A percentile compares a stretch with the other conserved stretches of the same genome.
These are phyloP conservation scores for Tricholoma flavovirens DNA, from an alignment of 768 basidiomycete genomes.

Conservation along the genomic window DNA sequence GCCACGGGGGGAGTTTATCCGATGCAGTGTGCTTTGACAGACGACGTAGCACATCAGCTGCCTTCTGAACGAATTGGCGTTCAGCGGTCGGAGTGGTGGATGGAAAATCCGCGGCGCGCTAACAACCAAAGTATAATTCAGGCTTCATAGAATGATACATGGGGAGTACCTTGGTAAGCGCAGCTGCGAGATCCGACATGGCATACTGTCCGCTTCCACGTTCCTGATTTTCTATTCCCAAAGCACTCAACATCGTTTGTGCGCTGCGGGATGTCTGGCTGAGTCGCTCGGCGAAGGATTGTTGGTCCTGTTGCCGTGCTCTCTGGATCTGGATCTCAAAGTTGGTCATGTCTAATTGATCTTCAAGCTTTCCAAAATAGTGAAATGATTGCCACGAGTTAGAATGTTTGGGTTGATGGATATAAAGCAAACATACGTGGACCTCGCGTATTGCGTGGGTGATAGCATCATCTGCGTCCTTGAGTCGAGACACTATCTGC, in stretches of 20 bases:
- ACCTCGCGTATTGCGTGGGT: not conserved
- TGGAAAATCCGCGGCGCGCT: slow-evolving; percentile 6
- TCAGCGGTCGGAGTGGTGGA: not conserved
- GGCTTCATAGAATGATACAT: not conserved
- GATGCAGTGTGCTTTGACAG: slow-evolving; percentile 10
- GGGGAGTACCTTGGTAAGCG: slow-evolving; percentile 11
- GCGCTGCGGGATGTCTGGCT: not conserved
- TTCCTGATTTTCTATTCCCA: not conserved
- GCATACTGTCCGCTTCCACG: not conserved
- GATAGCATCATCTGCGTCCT: not conserved
- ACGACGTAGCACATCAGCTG: slow-evolving; percentile 8
- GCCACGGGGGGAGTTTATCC: slow-evolving; percentile 18
- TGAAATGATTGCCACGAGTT: not conserved
- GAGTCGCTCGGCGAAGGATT: not conserved
- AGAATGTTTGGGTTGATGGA: not conserved
- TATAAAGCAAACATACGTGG: not conserved
- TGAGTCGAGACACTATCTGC: not conserved
- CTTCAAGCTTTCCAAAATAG: not conserved
- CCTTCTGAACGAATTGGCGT: slow-evolving; percentile 12
- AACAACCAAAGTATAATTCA: not conserved
- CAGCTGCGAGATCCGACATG: not conserved
- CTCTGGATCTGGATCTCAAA: not conserved
- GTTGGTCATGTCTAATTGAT: not conserved
- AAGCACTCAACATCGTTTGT: not conserved
- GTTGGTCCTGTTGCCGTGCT: not conserved